Evolutionary conservation across 2,329 filamentous ascomycete species (phyloP), one percentile per base, ranked within the genome.

Genomic region (Cytospora paraplurivora): DNA sequence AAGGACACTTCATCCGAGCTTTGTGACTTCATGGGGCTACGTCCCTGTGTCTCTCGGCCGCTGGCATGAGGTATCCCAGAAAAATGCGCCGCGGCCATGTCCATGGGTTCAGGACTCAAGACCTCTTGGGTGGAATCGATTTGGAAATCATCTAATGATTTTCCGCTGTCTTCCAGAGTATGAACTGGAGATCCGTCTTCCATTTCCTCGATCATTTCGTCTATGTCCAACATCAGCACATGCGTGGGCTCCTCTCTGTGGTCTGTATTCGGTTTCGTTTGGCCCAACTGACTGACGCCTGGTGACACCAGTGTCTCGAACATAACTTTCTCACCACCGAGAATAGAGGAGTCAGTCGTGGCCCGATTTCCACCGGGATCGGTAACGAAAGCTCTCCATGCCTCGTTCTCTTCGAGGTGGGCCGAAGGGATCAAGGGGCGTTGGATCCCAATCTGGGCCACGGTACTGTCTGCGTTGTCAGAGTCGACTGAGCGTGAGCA

Each of bases 311-410:
- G 27, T 55, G 27, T 35, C 19, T 50, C 34, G 11, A 37, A 41
- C 5, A 13, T 21, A n/a, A 37, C 12, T 34, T 17, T 13, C 27
- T n/a, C 27, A 32, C 21, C 17, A n/a, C 41, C 41, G 55, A 41
- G 58, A 41, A 17, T 7, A 32, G 12, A 56, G 38, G 11, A 47
- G 4, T 15, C 59, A 56, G 19, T 56, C 7, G 33, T 44, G 34
- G 38, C 51, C 67, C 55, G 62, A 63, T 19, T 63, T 50, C 34
- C 67, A 49, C 15, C 64, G 56, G 38, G 50, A 47, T 32, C 52
- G n/a, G 55, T 58, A n/a, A 72, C 63, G 56, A 69, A 72, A 0
- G 27, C 59, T 34, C 63, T 69, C 71, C 71, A 74, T 8, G n/a
- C 60, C n/a, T 59, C 52, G 33, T 73, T 73, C 33, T 71, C 66